Evolutionary conservation across 139 green algal genomes (phyloP).

Genomic region (Astrephomene gubernaculifera): DNA sequence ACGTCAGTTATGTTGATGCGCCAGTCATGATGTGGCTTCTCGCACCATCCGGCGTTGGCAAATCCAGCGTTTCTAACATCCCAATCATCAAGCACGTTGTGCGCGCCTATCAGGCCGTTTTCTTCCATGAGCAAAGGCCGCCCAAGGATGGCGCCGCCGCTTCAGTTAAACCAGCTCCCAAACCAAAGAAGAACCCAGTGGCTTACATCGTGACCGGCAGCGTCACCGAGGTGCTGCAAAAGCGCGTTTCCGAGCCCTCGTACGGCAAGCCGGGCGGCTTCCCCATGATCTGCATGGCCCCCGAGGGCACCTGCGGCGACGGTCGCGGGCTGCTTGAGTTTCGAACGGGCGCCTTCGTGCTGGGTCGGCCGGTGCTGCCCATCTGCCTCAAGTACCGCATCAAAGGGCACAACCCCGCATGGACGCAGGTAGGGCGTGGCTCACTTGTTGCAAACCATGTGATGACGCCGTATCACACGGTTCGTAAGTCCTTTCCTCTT

Average conservation of each 20-base stretch:
- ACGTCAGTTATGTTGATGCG: constrained; percentile 40
- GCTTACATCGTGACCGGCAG: constrained; percentile 35
- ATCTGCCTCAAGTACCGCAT: constrained; percentile 40
- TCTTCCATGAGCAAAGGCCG: constrained; percentile 12
- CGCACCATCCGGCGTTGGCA: constrained; percentile 21
- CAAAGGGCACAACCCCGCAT: constrained; percentile 34
- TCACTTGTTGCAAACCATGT: too few relatives aligned
- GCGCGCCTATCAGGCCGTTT: constrained; percentile 25
- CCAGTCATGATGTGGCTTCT: constrained; percentile 22
- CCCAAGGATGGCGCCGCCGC: not conserved
- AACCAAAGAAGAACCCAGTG: not conserved
- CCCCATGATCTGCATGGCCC: constrained; percentile 37
- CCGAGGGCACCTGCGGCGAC: constrained; percentile 44
- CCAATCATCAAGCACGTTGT: constrained; percentile 32
- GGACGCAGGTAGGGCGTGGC: constrained; percentile 34
- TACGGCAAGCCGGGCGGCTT: constrained; percentile 41
- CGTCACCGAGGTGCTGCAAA: constrained; percentile 30
- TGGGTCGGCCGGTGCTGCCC: constrained; percentile 22
- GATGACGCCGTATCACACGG: too few relatives aligned
- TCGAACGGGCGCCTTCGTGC: constrained; percentile 38
- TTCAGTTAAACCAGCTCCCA: not conserved
- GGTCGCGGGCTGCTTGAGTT: constrained; percentile 39
- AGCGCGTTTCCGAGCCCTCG: constrained; percentile 14
- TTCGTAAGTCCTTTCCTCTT: too few relatives aligned
- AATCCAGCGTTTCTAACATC: constrained; percentile 4